These are phyloP conservation scores for Parastagonospora avenae DNA, from an alignment of 2,329 filamentous ascomycete genomes.

Conservation along the genomic window DNA sequence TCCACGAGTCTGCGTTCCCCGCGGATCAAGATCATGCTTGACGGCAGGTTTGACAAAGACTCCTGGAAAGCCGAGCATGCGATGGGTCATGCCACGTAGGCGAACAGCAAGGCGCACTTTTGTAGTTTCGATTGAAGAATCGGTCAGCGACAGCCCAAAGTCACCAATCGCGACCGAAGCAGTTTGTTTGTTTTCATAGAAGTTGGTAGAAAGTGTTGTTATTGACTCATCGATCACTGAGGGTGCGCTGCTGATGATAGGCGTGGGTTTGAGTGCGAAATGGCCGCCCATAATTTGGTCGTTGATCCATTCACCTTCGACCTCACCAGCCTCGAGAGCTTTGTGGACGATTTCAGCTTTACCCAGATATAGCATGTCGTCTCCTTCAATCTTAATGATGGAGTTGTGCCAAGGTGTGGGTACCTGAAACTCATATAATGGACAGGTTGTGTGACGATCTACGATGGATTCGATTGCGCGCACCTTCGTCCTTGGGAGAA, in stretches of 20 bases:
- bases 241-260: background rate
- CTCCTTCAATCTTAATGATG: conserved; percentile 28
- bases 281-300: conserved; percentile 2
- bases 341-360: conserved; percentile 13
- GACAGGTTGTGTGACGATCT: conserved; percentile 6
- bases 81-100: background rate
- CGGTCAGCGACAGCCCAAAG: background rate
- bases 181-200: background rate
- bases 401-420: conserved; percentile 51
- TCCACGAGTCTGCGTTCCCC: too few relatives aligned
- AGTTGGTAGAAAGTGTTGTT: background rate
- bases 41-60: background rate
- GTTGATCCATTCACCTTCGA: conserved; percentile 15
- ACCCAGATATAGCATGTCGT: conserved; percentile 16
- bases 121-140: background rate
- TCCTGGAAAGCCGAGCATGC: background rate
- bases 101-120: background rate
- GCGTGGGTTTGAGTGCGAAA: conserved; percentile 1
- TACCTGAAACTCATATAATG: conserved; percentile 27
- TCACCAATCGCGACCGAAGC: background rate
- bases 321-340: conserved; percentile 8
- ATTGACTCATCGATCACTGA: background rate
- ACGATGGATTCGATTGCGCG: conserved; percentile 33
- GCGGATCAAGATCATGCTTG: background rate
- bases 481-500: conserved; percentile 34